A percentile compares a stretch with the other conserved stretches of the same genome.
These are phyloP conservation scores for Puccinia horiana DNA, from an alignment of 1,284 basidiomycete genomes.

Conservation along the genomic window DNA sequence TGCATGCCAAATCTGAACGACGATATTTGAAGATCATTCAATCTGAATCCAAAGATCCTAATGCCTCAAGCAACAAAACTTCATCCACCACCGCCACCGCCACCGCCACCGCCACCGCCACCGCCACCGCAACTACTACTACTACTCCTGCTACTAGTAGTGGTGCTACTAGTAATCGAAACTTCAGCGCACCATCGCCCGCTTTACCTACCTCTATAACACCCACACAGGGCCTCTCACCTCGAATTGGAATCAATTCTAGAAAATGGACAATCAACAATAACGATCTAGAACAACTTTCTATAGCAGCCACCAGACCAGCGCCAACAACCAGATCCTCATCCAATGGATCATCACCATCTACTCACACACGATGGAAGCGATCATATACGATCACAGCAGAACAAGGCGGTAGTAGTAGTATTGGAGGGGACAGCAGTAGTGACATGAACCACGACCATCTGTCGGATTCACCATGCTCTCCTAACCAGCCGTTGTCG, in stretches of 20 bases:
- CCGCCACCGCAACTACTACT: conserved; percentile 54
- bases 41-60: conserved; percentile 73
- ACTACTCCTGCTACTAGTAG: neutral
- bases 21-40: conserved; percentile 71
- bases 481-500: neutral
- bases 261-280: neutral
- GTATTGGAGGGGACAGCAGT: too few relatives aligned
- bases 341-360: neutral
- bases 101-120: conserved; percentile 62
- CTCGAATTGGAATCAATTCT: neutral
- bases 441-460: neutral
- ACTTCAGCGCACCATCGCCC: neutral
- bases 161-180: neutral
- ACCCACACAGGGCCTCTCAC: neutral
- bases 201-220: neutral
- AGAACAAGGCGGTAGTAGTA: neutral
- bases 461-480: neutral
- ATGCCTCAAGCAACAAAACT: conserved; percentile 84
- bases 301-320: neutral
- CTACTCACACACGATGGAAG: neutral
- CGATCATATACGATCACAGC: conserved; percentile 28
- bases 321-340: neutral
- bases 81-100: conserved; percentile 80
- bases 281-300: neutral
- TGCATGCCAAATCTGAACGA: conserved; percentile 74